Evolutionary conservation across 257 asterid genomes (phyloP).

Genomic region (Henckelia pumila): DNA sequence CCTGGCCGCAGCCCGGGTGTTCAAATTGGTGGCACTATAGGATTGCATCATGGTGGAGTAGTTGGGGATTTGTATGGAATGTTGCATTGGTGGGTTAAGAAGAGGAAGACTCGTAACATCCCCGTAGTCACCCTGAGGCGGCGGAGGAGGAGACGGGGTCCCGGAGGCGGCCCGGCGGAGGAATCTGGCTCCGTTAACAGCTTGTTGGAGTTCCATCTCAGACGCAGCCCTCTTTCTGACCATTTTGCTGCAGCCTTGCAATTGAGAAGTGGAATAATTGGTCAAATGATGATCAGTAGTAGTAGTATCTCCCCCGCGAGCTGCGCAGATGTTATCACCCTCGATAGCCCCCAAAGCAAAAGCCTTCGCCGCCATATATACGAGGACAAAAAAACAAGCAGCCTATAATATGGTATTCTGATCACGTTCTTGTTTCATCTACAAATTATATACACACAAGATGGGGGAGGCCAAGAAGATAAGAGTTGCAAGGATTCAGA

Average conservation of each 20-base stretch:
- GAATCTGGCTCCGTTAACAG: conserved; percentile 34
- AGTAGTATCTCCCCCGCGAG: background rate
- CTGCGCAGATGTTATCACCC: conserved; percentile 8
- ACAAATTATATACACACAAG: background rate
- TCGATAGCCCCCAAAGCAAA: conserved; percentile 34
- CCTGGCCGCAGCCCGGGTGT: conserved; percentile 38
- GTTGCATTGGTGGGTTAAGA: conserved; percentile 28
- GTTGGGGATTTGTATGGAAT: conserved; percentile 44
- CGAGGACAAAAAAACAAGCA: background rate
- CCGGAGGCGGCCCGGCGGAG: conserved; percentile 45
- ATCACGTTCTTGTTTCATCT: background rate
- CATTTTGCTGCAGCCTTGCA: conserved; percentile 37
- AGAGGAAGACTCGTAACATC: conserved; percentile 23
- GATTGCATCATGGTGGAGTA: conserved; percentile 66
- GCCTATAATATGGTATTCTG: background rate
- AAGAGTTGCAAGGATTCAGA: conserved; percentile 47
- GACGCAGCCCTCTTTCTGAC: conserved; percentile 80
- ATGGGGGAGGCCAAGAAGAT: conserved; percentile 55
- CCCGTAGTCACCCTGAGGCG: conserved; percentile 9
- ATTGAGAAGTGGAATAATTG: conserved; percentile 25
- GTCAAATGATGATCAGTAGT: background rate
- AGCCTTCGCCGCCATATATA: conserved; percentile 50
- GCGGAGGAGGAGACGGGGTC: conserved; percentile 9
- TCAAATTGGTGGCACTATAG: conserved; percentile 33
- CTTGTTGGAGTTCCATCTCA: conserved; percentile 59